A percentile compares a stretch with the other conserved stretches of the same genome.
These are phyloP conservation scores for Anthracocystis panici-leucophaei DNA, from an alignment of 1,284 basidiomycete species.

Conservation along the genomic window DNA sequence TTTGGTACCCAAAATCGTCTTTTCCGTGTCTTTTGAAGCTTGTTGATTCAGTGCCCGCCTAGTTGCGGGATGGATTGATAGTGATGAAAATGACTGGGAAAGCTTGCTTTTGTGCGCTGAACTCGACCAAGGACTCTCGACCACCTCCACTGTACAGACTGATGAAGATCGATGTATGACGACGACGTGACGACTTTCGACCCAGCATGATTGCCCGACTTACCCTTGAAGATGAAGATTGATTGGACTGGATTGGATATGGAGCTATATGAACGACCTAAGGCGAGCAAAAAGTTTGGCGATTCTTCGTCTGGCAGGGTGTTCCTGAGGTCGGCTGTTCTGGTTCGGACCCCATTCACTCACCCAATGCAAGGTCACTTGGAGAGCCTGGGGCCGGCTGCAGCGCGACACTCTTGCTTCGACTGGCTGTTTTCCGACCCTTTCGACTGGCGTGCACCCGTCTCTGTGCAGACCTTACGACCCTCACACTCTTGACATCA, in stretches of 20 bases:
- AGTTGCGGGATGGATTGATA: slow-evolving; percentile 21
- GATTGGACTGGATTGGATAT: background rate
- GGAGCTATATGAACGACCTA: background rate
- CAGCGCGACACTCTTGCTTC: slow-evolving; percentile 14
- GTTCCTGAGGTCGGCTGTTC: slow-evolving; percentile 36
- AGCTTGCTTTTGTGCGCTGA: slow-evolving; percentile 48
- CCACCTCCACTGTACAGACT: slow-evolving; percentile 19
- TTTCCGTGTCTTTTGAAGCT: slow-evolving; percentile 43
- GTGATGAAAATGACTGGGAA: slow-evolving; percentile 44
- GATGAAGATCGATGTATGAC: slow-evolving; percentile 32
- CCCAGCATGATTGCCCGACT: slow-evolving; percentile 2
- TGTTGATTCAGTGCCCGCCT: slow-evolving; percentile 27
- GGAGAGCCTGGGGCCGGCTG: slow-evolving; percentile 48
- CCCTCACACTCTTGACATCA: slow-evolving; percentile 9
- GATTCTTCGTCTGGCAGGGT: slow-evolving; percentile 10
- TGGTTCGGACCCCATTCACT: slow-evolving; percentile 44
- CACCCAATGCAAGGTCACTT: slow-evolving; percentile 47
- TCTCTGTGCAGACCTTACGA: slow-evolving; percentile 10
- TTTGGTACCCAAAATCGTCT: slow-evolving; percentile 40
- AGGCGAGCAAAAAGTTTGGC: slow-evolving; percentile 19
- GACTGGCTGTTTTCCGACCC: slow-evolving; percentile 32
- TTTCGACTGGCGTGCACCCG: slow-evolving; percentile 33
- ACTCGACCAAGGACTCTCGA: slow-evolving; percentile 26
- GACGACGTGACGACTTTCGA: slow-evolving; percentile 17
- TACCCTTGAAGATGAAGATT: slow-evolving; percentile 10